Evolutionary conservation across 257 asterid genomes (phyloP).

Genomic region (Solanum pinnatisectum): DNA sequence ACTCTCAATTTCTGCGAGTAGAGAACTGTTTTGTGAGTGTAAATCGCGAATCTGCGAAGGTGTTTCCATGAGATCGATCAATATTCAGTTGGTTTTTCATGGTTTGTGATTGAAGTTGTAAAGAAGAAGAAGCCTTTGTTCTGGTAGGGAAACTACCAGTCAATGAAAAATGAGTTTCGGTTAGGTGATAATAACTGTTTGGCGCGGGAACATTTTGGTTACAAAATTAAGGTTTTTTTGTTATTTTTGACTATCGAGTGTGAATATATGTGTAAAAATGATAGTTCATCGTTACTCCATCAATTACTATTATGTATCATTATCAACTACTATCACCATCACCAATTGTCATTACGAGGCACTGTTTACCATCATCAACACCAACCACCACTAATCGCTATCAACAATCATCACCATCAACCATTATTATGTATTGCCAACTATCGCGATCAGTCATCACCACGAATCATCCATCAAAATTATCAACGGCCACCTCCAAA

Average conservation of each 20-base stretch:
- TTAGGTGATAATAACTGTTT: not conserved
- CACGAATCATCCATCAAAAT: not conserved
- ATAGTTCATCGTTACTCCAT: not conserved
- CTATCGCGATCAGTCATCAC: not conserved
- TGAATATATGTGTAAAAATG: too few species aligned
- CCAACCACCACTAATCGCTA: not conserved
- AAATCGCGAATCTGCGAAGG: not conserved
- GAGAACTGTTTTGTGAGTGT: not conserved
- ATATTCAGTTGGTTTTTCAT: not conserved
- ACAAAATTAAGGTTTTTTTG: not conserved
- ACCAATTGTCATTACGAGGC: not conserved
- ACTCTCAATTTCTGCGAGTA: not conserved
- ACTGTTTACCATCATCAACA: not conserved
- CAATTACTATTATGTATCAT: too few species aligned
- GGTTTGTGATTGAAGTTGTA: not conserved
- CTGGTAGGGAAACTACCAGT: not conserved
- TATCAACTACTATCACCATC: not conserved
- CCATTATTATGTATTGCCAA: too few species aligned
- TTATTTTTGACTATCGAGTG: not conserved
- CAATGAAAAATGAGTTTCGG: not conserved
- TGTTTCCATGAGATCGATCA: not conserved
- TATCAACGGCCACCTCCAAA: not conserved
- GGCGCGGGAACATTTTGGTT: conserved; percentile 1
- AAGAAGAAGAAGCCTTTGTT: not conserved
- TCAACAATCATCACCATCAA: not conserved